Base-by-base conservation (phyloP, 257 asterid species). In the Pogostemon cablin region DNA sequence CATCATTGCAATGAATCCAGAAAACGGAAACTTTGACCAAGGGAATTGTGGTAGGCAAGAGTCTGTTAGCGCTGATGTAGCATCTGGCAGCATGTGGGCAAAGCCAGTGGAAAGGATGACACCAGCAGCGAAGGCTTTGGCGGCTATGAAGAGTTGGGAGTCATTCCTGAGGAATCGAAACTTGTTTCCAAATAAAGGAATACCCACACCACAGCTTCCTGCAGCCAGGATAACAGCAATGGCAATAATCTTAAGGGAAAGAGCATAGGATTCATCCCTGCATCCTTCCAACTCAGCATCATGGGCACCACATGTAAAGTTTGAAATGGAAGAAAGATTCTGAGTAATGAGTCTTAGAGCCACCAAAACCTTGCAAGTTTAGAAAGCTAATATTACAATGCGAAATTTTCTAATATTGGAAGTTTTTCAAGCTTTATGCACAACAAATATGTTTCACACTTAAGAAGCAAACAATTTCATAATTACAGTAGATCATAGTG, bases 21-120 rank as follows among this genome's bases (percentile, higher is more conserved):
- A 82, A 69, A 91, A 91, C 3, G 97, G 97, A 47, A 91, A 91
- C 68, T 81, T 89, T 32, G 79, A 80, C 96, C 96, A 91, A 0
- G 97, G 96, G 43, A 69, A 58, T 69, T 86, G 58, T 0, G 95
- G 95, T 9, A 91, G 84, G 60, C 97, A 89, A 0, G 88, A 59
- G 74, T 83, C 78, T 0, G 88, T 85, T 58, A 91, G 74, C 3
- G 92, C 72, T 53, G 83, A 71, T 0, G 91, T 87, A 57, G 91
- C 97, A 62, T 88, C 96, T 0, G 97, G 96, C 69, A 91, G 74
- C 85, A 91, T 89, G 85, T 91, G 97, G 55, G 87, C 96, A 48
- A 91, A 89, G 1, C 98, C 98, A 0, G 98, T 91, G 73, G 98
- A 39, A 8, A 56, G 62, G 61, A 55, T 55, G 61, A 55, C 61